Evolutionary conservation across 1,284 basidiomycete species (phyloP).

Genomic region (Trichosporon sp.): DNA sequence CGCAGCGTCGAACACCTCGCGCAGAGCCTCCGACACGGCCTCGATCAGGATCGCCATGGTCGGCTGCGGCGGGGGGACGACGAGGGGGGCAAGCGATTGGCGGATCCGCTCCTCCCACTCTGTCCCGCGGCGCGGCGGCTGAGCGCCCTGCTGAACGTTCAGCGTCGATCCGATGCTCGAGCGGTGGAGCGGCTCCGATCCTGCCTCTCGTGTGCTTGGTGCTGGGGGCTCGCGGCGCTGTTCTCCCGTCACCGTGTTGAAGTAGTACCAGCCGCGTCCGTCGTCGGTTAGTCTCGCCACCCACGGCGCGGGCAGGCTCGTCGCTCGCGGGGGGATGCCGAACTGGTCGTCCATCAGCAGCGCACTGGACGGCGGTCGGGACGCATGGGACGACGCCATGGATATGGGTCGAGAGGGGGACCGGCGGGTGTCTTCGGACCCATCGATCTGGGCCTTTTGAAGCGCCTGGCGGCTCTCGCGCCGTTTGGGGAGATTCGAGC

Average conservation of each 20-base stretch:
- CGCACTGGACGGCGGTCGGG: slow-evolving; percentile 3
- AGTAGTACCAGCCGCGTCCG: slow-evolving; percentile 73
- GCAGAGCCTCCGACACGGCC: slow-evolving; percentile 33
- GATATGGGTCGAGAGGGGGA: neutral
- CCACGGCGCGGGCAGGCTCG: slow-evolving; percentile 71
- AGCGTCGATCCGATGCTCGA: slow-evolving; percentile 4
- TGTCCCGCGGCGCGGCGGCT: neutral
- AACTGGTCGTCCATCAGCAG: slow-evolving; percentile 25
- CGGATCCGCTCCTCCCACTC: slow-evolving; percentile 24
- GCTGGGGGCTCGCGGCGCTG: slow-evolving; percentile 53
- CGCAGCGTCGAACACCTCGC: slow-evolving; percentile 39
- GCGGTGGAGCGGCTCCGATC: neutral
- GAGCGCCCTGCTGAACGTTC: neutral
- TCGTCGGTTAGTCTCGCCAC: slow-evolving; percentile 72
- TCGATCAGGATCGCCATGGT: slow-evolving; percentile 32
- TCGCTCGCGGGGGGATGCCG: slow-evolving; percentile 38
- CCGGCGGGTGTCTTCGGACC: neutral
- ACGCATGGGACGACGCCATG: neutral
- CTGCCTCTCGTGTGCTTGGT: slow-evolving; percentile 5
- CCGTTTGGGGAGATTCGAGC: neutral
- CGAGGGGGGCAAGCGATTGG: slow-evolving; percentile 18
- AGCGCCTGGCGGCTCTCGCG: slow-evolving; percentile 1
- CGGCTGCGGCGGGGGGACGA: slow-evolving; percentile 10
- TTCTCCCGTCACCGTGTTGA: slow-evolving; percentile 66
- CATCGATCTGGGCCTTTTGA: neutral